These are phyloP conservation scores for Saturnispora mendoncae DNA, from an alignment of 805 yeast species.

Conservation along the genomic window DNA sequence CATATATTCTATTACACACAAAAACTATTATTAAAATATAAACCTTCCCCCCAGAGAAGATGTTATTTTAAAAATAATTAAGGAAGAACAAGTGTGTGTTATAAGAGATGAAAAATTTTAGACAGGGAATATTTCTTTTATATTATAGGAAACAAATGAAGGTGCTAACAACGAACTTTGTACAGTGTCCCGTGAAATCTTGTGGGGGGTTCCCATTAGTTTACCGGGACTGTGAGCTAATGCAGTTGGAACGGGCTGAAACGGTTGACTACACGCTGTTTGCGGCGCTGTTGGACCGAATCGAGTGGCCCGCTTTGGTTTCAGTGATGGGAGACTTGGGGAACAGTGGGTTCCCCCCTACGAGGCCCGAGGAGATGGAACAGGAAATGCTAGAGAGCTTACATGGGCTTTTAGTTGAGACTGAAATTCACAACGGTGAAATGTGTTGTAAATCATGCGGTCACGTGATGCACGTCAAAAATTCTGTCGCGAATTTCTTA, in stretches of 20 bases:
- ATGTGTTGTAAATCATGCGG: conserved; percentile 84
- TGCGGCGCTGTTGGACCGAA: conserved; percentile 61
- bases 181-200: conserved; percentile 79
- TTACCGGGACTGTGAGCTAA: conserved; percentile 53
- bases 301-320: conserved; percentile 83
- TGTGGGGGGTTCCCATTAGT: conserved; percentile 85
- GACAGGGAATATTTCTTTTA: neutral
- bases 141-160: too few species aligned
- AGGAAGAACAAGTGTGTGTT: too few species aligned
- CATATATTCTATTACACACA: conserved; percentile 1
- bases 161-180: conserved; percentile 91
- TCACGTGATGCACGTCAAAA: conserved; percentile 83
- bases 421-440: conserved; percentile 78
- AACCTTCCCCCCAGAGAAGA: too few species aligned
- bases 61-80: too few species aligned
- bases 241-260: conserved; percentile 47
- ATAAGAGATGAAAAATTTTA: too few species aligned
- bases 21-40: too few species aligned
- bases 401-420: conserved; percentile 72
- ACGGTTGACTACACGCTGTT: conserved; percentile 82
- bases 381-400: conserved; percentile 61
- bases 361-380: conserved; percentile 47
- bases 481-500: conserved; percentile 86
- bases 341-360: conserved; percentile 49
- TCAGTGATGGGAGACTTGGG: conserved; percentile 71